Evolutionary conservation across 108 stramenopile species (phyloP).

Genomic region (Cyclostephanos invisitatus): DNA sequence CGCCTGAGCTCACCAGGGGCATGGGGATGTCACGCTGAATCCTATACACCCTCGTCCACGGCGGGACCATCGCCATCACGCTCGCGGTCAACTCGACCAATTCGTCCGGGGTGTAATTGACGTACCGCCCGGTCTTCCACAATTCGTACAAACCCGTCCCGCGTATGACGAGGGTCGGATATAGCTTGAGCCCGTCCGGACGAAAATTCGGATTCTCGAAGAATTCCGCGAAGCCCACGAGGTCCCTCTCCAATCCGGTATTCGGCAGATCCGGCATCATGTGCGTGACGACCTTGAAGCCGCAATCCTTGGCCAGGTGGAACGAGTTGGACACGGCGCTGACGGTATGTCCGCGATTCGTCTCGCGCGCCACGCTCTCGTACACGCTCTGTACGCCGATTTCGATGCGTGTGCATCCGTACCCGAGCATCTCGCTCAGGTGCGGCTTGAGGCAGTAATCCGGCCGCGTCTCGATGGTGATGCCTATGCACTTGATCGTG

Average conservation of each 20-base stretch:
- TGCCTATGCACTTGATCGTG: constrained; percentile 90
- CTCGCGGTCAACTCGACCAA: constrained; percentile 92
- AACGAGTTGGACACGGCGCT: constrained; percentile 91
- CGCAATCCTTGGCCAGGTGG: constrained; percentile 94
- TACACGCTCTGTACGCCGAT: constrained; percentile 97
- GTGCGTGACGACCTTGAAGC: constrained; percentile 97
- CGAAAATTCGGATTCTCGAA: constrained; percentile 94
- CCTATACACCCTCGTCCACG: constrained; percentile 96
- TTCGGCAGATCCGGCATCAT: constrained; percentile 99
- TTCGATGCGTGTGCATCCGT: constrained; percentile 98
- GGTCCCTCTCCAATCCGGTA: constrained; percentile 90
- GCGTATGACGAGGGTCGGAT: constrained; percentile 95
- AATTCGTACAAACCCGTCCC: constrained; percentile 96
- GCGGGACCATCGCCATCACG: constrained; percentile 89
- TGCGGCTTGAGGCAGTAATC: constrained; percentile 96
- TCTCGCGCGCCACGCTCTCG: constrained; percentile 91
- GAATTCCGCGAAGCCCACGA: constrained; percentile 88
- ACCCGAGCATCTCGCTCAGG: constrained; percentile 91
- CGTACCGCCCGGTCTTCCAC: constrained; percentile 93
- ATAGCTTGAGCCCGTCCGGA: constrained; percentile 93
- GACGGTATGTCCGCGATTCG: constrained; percentile 95
- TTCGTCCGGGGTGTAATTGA: constrained; percentile 94
- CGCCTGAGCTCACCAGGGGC: constrained; percentile 93
- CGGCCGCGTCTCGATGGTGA: constrained; percentile 97
- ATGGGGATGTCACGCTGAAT: constrained; percentile 98